These are phyloP conservation scores for Cyclotella choctawhatcheeana DNA, from an alignment of 108 stramenopile genomes.

Conservation along the genomic window DNA sequence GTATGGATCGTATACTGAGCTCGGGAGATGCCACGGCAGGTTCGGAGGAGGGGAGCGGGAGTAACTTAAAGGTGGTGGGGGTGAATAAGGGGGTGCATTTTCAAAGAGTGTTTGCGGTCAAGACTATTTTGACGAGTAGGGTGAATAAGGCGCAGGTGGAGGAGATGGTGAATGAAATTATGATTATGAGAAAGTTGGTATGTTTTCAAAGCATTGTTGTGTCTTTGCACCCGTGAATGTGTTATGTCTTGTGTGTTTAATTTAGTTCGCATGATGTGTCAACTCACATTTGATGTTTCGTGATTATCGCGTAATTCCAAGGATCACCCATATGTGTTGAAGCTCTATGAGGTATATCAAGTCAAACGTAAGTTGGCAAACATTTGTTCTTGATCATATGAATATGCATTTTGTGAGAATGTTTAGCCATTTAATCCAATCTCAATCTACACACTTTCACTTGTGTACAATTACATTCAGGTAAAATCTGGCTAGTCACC, in stretches of 20 bases:
- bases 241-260: too few species aligned
- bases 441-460: too few species aligned
- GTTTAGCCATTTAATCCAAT: too few species aligned
- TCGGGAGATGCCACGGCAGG: not conserved
- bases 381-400: too few species aligned
- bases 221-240: too few species aligned
- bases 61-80: not conserved
- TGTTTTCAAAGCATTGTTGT: not conserved
- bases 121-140: conserved; percentile 58
- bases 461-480: too few species aligned
- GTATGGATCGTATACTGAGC: conserved; percentile 4
- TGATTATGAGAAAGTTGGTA: conserved; percentile 62
- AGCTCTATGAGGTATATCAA: conserved; percentile 78
- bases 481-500: conserved; percentile 74
- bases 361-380: conserved; percentile 49
- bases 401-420: too few species aligned
- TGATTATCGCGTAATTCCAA: not conserved
- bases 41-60: not conserved
- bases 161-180: conserved; percentile 61
- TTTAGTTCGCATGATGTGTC: too few species aligned
- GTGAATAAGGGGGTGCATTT: conserved; percentile 52
- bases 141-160: conserved; percentile 47
- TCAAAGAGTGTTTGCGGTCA: conserved; percentile 56
- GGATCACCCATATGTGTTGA: conserved; percentile 81
- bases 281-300: not conserved